Evolutionary conservation across 2,329 filamentous ascomycete species (phyloP), one percentile per base, ranked within the genome.

Genomic region (Fusarium dimerum): DNA sequence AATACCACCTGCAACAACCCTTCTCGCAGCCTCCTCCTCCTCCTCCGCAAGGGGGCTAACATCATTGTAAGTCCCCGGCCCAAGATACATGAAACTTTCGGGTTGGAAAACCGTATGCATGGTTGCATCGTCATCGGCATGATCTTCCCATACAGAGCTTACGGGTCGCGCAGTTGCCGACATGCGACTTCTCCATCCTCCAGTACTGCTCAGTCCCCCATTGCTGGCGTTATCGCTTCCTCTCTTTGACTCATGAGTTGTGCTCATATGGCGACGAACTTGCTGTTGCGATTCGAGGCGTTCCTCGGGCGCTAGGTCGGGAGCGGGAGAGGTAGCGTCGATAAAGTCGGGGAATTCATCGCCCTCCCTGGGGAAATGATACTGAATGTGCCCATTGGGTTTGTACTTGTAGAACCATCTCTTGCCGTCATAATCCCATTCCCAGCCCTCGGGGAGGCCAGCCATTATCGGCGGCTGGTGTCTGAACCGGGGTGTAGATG

Each of bases 391-490:
- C 10, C 81, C 81, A 9, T 77, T 82, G 20, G 81, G 70, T 56
- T 73, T 78, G 70, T 81, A 83, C 47, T 75, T 76, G 65, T 81
- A 85, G 68, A 83, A 78, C 82, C 82, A 85, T 26, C 82, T 76
- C 17, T 58, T 61, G 48, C 81, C 81, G 57, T 84, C 81, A 60
- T 84, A 83, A 65, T 84, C 82, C 62, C 71, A 76, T 51, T 82
- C 79, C 82, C 82, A 84, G 49, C 78, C 78, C 8, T 74, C 70
- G 2, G 80, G 80, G 32, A 84, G 76, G 45, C 66, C 70, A 17
- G 64, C 48, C 67, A 71, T 71, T 34, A 45, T 60, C 45, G 12
- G 32, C 34, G 36, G 3, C 11, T 4, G 32, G 32, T 36, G 20
- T 4, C 20, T 40, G 15, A 16, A 13, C 18, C 29, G 30, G 41